A percentile compares a stretch with the other conserved stretches of the same genome.
Evolutionary conservation across 257 asterid genomes (phyloP).

Genomic region (Capsicum pubescens): DNA sequence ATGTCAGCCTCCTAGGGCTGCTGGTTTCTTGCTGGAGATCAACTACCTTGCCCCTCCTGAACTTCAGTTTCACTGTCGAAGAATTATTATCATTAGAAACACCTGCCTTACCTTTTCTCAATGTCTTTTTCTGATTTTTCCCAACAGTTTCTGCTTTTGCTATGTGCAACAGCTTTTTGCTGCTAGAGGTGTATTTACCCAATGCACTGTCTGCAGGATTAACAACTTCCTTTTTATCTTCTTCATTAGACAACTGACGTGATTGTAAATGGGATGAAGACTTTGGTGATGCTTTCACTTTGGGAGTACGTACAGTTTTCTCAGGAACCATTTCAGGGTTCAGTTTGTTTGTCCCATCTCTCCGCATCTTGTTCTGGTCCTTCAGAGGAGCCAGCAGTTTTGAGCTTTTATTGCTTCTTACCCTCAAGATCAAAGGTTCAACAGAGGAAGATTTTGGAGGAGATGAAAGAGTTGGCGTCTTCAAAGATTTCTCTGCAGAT

Average conservation of each 20-base stretch:
- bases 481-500: conserved; percentile 47
- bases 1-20: conserved; percentile 63
- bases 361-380: conserved; percentile 42
- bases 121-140: conserved; percentile 39
- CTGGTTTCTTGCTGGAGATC: conserved; percentile 62
- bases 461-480: conserved; percentile 36
- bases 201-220: conserved; percentile 9
- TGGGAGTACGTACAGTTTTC: conserved; percentile 59
- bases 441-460: conserved; percentile 45
- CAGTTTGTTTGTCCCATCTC: conserved; percentile 37
- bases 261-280: conserved; percentile 41
- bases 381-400: conserved; percentile 43
- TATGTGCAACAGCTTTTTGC: not conserved
- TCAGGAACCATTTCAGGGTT: conserved; percentile 50
- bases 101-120: conserved; percentile 41
- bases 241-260: conserved; percentile 43
- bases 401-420: conserved; percentile 44
- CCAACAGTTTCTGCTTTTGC: conserved; percentile 38
- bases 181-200: conserved; percentile 31
- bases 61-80: conserved; percentile 60
- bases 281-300: conserved; percentile 40
- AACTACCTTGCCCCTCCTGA: conserved; percentile 72
- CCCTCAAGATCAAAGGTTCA: conserved; percentile 37
- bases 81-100: conserved; percentile 45
- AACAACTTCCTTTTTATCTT: conserved; percentile 25